phyloP scores from a whole-genome alignment of 1,284 basidiomycete species.

The Somion occarium region DNA sequence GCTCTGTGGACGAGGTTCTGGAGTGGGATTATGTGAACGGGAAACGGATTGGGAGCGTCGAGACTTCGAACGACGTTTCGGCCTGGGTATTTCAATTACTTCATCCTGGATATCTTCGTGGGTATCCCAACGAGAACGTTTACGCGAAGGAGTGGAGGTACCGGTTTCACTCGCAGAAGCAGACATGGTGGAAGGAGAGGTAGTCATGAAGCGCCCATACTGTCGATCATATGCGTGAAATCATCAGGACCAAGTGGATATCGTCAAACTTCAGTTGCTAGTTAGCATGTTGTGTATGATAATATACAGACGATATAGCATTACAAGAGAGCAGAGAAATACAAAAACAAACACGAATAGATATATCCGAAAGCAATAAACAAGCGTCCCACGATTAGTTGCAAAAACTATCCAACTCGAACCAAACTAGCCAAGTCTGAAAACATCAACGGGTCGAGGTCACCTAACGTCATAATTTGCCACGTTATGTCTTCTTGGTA shows the following conservation, averaged over 20 bases:
- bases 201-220: background rate
- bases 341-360: constrained; percentile 7
- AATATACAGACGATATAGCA: background rate
- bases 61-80: constrained; percentile 45
- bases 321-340: background rate
- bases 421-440: constrained; percentile 71
- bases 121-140: constrained; percentile 24
- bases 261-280: too few relatives aligned
- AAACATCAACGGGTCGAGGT: constrained; percentile 68
- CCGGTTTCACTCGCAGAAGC: constrained; percentile 6
- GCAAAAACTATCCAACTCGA: constrained; percentile 38
- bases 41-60: constrained; percentile 19
- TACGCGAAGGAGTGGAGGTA: constrained; percentile 20
- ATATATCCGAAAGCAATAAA: constrained; percentile 11
- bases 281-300: too few relatives aligned
- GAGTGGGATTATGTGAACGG: background rate
- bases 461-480: constrained; percentile 62
- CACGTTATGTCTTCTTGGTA: constrained; percentile 61
- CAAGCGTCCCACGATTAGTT: background rate
- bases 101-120: constrained; percentile 23
- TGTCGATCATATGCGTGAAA: background rate
- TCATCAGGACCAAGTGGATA: too few relatives aligned
- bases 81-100: constrained; percentile 24
- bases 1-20: constrained; percentile 5
- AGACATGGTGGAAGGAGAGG: constrained; percentile 8